Base-by-base conservation (phyloP, 2,329 filamentous ascomycete species). In the Apiospora pterosperma region DNA sequence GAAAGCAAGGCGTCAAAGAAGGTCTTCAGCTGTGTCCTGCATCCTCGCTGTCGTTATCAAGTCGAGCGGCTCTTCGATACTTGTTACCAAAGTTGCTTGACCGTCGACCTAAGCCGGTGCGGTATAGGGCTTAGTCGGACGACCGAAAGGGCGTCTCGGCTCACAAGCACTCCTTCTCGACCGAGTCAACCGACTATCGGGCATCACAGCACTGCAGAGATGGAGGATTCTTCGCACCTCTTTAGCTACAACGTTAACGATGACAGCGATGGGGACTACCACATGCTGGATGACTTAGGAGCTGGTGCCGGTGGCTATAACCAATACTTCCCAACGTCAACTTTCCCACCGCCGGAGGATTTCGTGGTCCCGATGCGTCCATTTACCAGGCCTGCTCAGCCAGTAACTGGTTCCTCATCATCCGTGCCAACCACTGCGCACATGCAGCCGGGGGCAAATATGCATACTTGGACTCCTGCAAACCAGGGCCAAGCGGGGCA, bases 201-300 rank as follows among this genome's bases (percentile, higher is more conserved):
- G 23, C 6, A 39, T 60, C 34, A 12, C 34, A 5, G n/a, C 21
- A 5, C 19, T 21, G 34, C 34, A 16, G 34, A 60, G 58, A 75
- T 75, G 73, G 72, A 72, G 31, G 68, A 55, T 21, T 62, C 69
- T 61, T 63, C 69, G 52, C 64, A 65, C 2, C 70, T 70, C 65
- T 69, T 71, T 61, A 63, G 60, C 41, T 70, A 68, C 59, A 65
- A 63, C 60, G 60, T 72, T 55, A 68, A 67, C 19, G 68, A 70
- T 62, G 68, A 68, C 23, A 67, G 67, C 21, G 67, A 67, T 41
- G 64, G 60, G n/a, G 28, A 62, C 39, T 68, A 67, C 61, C 67
- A 68, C 7, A 64, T 70, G 42, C 72, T 72, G 44, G 69, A 69
- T 36, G 60, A 62, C 36, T 64, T 64, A 23, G 36, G 55, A 19